Conservation (phyloP, 208 protist species). For the Leishmania mexicana region DNA sequence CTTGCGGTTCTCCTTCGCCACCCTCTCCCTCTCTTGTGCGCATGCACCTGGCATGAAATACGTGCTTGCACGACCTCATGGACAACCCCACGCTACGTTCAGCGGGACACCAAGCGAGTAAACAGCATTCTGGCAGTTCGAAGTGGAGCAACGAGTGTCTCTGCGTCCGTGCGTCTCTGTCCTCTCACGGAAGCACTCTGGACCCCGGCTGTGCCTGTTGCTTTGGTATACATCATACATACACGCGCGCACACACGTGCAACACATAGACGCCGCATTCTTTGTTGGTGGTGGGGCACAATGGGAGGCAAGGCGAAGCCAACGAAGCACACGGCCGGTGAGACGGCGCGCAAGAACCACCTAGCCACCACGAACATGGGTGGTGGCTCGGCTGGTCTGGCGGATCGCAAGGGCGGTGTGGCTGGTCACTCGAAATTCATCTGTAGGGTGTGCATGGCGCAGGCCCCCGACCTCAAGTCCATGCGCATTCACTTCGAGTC, state of each 20-base stretch:
- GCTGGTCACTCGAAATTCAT: constrained; percentile 61
- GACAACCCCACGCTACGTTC: not conserved
- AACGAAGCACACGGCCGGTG: constrained; percentile 73
- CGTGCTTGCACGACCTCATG: not conserved
- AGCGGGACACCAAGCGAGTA: not conserved
- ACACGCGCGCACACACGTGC: not conserved
- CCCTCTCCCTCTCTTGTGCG: not conserved
- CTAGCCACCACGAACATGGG: constrained; percentile 76
- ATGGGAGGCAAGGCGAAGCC: constrained; percentile 86
- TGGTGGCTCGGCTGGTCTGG: constrained; percentile 54
- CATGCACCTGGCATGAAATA: not conserved
- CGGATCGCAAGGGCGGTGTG: constrained; percentile 64
- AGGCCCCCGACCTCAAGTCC: constrained; percentile 68
- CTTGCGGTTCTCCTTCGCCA: not conserved
- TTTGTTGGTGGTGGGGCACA: constrained; percentile 1
- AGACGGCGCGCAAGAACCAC: constrained; percentile 71
- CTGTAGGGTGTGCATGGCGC: constrained; percentile 68
- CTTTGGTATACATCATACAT: not conserved
- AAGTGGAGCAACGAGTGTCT: not conserved
- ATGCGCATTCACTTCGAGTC: constrained; percentile 72
- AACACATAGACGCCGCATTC: not conserved
- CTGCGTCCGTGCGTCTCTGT: not conserved
- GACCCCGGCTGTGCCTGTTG: not conserved
- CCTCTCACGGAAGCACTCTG: not conserved
- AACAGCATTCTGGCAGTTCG: not conserved